Conservation (phyloP, 2,329 filamentous ascomycete species). For the Alternaria hordeiaustralica region DNA sequence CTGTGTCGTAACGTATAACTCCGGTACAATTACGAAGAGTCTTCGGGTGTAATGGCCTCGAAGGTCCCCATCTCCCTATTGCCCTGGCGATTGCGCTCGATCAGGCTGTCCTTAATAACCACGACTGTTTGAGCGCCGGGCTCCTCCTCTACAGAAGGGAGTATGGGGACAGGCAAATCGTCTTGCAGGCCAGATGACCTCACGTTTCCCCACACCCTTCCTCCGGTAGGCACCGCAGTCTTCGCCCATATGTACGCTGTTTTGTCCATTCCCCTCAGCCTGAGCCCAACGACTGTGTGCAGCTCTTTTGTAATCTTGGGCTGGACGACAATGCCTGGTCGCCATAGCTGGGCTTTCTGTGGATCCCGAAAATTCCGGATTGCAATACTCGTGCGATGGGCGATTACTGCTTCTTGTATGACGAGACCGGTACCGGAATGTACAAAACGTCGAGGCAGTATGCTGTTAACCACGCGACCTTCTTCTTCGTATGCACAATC, state of each 20-base stretch:
- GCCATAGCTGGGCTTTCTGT: neutral
- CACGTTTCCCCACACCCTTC: constrained; percentile 28
- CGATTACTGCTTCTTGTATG: constrained; percentile 28
- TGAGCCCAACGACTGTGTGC: constrained; percentile 34
- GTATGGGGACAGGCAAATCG: constrained; percentile 30
- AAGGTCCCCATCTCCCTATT: neutral
- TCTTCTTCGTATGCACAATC: constrained; percentile 37
- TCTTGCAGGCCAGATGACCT: constrained; percentile 25
- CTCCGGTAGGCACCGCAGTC: neutral
- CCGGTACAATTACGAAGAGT: neutral
- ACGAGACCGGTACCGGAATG: constrained; percentile 14
- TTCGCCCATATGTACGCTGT: constrained; percentile 34
- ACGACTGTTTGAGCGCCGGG: constrained; percentile 21
- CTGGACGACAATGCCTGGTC: neutral
- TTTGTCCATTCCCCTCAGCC: constrained; percentile 33
- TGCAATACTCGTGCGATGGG: constrained; percentile 29
- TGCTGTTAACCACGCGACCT: constrained; percentile 22
- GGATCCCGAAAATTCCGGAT: constrained; percentile 8
- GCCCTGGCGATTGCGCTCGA: neutral
- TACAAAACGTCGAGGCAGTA: constrained; percentile 22
- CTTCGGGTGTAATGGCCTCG: neutral
- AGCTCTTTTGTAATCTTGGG: constrained; percentile 19
- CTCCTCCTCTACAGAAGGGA: constrained; percentile 12
- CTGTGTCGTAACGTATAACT: neutral
- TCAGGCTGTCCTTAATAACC: constrained; percentile 30